Evolutionary conservation across 306 rosid species (phyloP).

Genomic region (Gynostemma pentaphyllum): DNA sequence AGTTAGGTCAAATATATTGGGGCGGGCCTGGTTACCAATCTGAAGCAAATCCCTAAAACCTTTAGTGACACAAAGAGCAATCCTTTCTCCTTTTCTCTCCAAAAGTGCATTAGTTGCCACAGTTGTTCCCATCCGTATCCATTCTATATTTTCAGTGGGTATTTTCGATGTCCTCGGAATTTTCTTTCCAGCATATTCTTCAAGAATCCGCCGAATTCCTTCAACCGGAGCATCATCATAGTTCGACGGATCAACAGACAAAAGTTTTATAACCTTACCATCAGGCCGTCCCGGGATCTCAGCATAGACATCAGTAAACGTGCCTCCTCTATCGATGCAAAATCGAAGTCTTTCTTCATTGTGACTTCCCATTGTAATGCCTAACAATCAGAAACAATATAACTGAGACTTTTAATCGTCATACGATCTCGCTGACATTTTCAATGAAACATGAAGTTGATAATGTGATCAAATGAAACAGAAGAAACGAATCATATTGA

Average conservation of each 20-base stretch:
- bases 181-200: constrained; percentile 44
- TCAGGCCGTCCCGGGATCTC: constrained; percentile 66
- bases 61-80: constrained; percentile 78
- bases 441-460: neutral
- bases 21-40: constrained; percentile 96
- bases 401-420: neutral
- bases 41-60: constrained; percentile 84
- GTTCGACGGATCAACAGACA: constrained; percentile 84
- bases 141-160: constrained; percentile 80
- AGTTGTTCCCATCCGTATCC: constrained; percentile 99
- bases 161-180: constrained; percentile 48
- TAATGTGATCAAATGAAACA: neutral
- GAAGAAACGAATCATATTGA: neutral
- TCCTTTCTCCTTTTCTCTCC: constrained; percentile 83
- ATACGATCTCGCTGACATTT: neutral
- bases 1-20: constrained; percentile 73
- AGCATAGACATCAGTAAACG: constrained; percentile 85
- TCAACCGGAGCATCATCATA: constrained; percentile 90
- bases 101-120: constrained; percentile 92
- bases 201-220: constrained; percentile 77
- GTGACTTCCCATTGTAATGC: constrained; percentile 26
- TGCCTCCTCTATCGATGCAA: constrained; percentile 93
- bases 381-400: constrained; percentile 5
- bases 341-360: constrained; percentile 51
- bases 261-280: constrained; percentile 67